phyloP scores from a whole-genome alignment of 345 rosid genomes.

The Boechera retrofracta region DNA sequence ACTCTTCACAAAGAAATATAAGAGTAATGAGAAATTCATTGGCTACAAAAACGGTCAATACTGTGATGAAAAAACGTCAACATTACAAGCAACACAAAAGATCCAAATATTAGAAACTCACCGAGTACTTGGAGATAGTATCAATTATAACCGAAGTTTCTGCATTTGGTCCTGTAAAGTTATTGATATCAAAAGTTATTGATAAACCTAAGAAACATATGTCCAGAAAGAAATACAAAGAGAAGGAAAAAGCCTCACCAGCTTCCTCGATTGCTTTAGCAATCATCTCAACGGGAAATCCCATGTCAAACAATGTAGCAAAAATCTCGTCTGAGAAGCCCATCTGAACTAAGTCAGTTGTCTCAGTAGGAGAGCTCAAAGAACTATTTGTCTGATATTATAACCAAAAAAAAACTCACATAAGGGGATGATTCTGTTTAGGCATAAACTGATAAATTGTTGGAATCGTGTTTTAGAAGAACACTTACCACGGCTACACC shows the following conservation, averaged over 20 bases:
- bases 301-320: conserved; percentile 41
- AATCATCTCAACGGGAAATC: conserved; percentile 29
- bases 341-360: conserved; percentile 34
- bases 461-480: not conserved
- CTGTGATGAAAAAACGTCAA: not conserved
- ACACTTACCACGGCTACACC: conserved; percentile 1
- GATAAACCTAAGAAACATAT: conserved; percentile 7
- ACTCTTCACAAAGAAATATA: conserved; percentile 50
- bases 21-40: not conserved
- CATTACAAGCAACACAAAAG: not conserved
- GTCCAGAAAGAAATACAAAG: not conserved
- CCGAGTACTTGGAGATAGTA: conserved; percentile 32
- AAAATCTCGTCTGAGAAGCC: conserved; percentile 38
- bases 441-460: not conserved
- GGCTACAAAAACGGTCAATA: not conserved
- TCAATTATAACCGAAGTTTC: conserved; percentile 39
- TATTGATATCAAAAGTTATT: not conserved
- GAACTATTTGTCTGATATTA: conserved; percentile 26
- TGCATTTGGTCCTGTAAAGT: conserved; percentile 35
- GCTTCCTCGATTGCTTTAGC: conserved; percentile 41
- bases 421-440: not conserved
- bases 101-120: conserved; percentile 28
- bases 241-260: conserved; percentile 31
- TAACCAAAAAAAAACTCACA: not conserved
- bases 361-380: conserved; percentile 31